Percentiles rank a stretch among this genome's conserved stretches.
Conservation (phyloP, 441 rosid genomes). For the Capsella rubella region DNA sequence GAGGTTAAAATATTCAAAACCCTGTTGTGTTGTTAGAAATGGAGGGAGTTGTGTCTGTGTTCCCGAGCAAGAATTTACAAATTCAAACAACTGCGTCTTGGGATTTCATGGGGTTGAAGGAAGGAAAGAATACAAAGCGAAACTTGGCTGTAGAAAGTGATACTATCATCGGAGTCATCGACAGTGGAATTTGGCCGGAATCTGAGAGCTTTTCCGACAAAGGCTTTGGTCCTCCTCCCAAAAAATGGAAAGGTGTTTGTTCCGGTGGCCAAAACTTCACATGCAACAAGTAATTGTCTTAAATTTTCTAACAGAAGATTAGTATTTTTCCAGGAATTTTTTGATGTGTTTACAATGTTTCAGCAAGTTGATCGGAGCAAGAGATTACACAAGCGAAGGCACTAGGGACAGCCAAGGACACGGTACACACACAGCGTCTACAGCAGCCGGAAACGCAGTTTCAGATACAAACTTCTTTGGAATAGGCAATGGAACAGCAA, state of each 20-base stretch:
- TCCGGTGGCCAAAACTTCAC: slow-evolving; percentile 52
- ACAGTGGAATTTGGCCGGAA: slow-evolving; percentile 68
- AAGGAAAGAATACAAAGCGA: slow-evolving; percentile 19
- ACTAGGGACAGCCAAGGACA: slow-evolving; percentile 38
- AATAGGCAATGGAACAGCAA: slow-evolving; percentile 41
- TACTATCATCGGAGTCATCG: slow-evolving; percentile 55
- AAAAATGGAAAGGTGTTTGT: slow-evolving; percentile 70
- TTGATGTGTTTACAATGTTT: not conserved
- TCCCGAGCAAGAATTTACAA: slow-evolving; percentile 27
- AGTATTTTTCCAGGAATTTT: not conserved
- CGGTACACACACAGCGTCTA: slow-evolving; percentile 46
- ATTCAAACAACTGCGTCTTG: slow-evolving; percentile 39
- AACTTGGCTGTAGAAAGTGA: slow-evolving; percentile 34
- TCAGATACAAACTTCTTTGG: slow-evolving; percentile 30
- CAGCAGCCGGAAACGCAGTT: slow-evolving; percentile 39
- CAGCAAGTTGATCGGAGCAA: slow-evolving; percentile 54
- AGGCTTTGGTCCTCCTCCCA: slow-evolving; percentile 60
- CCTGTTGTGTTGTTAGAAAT: slow-evolving; percentile 27
- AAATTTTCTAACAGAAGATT: not conserved
- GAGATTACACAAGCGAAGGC: slow-evolving; percentile 40
- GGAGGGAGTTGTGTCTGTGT: slow-evolving; percentile 45
- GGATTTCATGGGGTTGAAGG: slow-evolving; percentile 38
- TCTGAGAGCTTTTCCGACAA: slow-evolving; percentile 51
- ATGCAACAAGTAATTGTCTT: slow-evolving; percentile 58
- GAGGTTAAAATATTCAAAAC: not conserved